These are phyloP conservation scores for Stagonosporopsis chrysanthemi DNA, from an alignment of 2,329 filamentous ascomycete genomes.

Conservation along the genomic window DNA sequence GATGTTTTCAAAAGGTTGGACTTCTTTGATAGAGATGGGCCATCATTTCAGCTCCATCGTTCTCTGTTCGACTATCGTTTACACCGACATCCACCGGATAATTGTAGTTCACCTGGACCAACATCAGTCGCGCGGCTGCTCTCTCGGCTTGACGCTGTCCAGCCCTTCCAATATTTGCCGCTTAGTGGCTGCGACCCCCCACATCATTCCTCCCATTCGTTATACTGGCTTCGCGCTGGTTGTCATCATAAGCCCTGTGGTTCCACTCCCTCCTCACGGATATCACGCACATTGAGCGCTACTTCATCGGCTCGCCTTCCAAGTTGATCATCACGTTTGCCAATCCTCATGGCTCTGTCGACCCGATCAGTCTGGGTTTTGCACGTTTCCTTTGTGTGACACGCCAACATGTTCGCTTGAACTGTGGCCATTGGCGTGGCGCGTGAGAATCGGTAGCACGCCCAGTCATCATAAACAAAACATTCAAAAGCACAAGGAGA, in stretches of 20 bases:
- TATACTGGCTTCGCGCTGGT: slow-evolving; percentile 6
- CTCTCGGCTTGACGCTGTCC: background rate
- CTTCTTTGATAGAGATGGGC: slow-evolving; percentile 11
- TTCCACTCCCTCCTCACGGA: slow-evolving; percentile 17
- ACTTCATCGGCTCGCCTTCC: slow-evolving; percentile 6
- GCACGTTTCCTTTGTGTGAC: background rate
- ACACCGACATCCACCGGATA: slow-evolving; percentile 16
- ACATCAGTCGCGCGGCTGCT: background rate
- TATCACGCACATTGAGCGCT: slow-evolving; percentile 9
- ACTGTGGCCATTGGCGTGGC: background rate
- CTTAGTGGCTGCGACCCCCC: background rate
- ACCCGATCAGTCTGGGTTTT: slow-evolving; percentile 12
- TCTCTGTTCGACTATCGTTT: slow-evolving; percentile 18
- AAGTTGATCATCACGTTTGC: slow-evolving; percentile 15
- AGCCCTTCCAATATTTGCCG: background rate
- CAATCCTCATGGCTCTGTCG: background rate
- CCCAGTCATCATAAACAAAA: background rate
- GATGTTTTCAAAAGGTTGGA: slow-evolving; percentile 18
- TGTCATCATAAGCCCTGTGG: slow-evolving; percentile 5
- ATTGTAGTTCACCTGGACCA: slow-evolving; percentile 13
- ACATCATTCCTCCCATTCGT: slow-evolving; percentile 2
- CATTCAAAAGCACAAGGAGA: slow-evolving; percentile 9
- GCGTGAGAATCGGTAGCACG: slow-evolving; percentile 2
- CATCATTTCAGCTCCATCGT: slow-evolving; percentile 4
- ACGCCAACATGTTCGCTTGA: background rate